Base-by-base conservation (phyloP, 805 yeast genomes). In the Candida sanyiensis region DNA sequence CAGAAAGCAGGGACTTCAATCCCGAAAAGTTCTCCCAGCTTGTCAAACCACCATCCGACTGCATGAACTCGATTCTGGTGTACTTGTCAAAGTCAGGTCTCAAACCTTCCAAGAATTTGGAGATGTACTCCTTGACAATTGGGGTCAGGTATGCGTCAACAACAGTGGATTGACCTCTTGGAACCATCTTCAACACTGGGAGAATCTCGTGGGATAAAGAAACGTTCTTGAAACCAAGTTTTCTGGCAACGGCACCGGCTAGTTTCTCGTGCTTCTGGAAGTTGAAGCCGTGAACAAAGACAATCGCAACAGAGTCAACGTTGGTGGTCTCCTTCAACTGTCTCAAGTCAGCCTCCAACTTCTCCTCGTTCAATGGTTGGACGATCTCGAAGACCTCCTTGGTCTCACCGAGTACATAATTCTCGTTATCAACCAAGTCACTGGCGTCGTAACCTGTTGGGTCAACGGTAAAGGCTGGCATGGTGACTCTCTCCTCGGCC, bases 381-480 rank as follows among this genome's bases (percentile, higher is more conserved):
- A 66, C 31, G 13, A 67, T 57, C 45, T 62, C 57, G 33, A 66
- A 51, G 3, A 64, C 64, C 35, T 67, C 70, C 33, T 60, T 56
- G 4, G 70, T 67, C 37, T 54, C 58, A 18, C 72, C 71, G 10
- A 49, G 47, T 16, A 66, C 69, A 71, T 59, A 41, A 64, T 55
- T n/a, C 50, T 30, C 62, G 12, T 48, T 54, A 34, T 59, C 57
- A 15, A 52, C 66, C 7, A 46, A 34, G 13, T 52, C 55, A 17
- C 38, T 35, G 47, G 58, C 70, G 35, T 49, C 42, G 47, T 53
- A 47, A 7, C 57, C 57, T 30, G 61, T 64, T 6, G 84, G 85
- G 50, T 82, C 82, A 56, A 80, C 89, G 10, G 74, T 67, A 49
- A 69, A 83, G 36, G 73, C 80, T 41, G 74, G 89, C 35, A 83